Base-by-base conservation (phyloP, 164 flowering plant species). In the Magnolia kwangsiensis region DNA sequence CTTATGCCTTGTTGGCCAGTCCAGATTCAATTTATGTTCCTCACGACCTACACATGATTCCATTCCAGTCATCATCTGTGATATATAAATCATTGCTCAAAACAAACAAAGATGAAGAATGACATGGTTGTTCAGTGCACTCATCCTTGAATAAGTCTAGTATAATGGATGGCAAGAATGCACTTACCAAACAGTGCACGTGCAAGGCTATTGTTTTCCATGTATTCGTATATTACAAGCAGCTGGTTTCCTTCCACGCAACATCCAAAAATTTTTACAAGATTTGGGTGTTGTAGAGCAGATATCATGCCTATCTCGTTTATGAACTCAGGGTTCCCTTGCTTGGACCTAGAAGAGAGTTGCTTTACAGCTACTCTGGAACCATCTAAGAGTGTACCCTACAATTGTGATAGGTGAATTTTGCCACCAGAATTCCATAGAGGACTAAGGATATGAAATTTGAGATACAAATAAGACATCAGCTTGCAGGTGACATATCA, bases 261-360 rank as follows among this genome's bases (percentile, higher is more conserved):
- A 75, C 83, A 89, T 21, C 90, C 92, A 75, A 80, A 79, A 75
- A 89, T 83, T 78, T 82, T 84, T 51, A 87, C 89, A 10, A 89
- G 88, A 83, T 89, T 86, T 18, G 89, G 90, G 75, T 89, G 92
- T 69, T 88, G 89, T 73, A 89, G 59, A 72, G 86, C 82, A 78
- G 90, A 86, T n/a, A 89, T 86, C 83, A 83, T 85, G 63, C 92
- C 90, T 45, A 88, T 86, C 81, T 89, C 92, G 73, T 88, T 89
- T 13, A 89, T 24, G 78, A 89, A 89, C 76, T 89, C 90, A 18
- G 89, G 92, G 50, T 84, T 88, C 19, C 92, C 92, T 82, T 89
- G 92, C 77, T 63, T 86, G 69, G 90, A 88, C 73, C 79, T 84
- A n/a, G 90, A 81, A 8, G 91, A 89, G 63, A 89, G 90, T 77